Conservation (phyloP, 345 rosid genomes). For the Arabis alpina region DNA sequence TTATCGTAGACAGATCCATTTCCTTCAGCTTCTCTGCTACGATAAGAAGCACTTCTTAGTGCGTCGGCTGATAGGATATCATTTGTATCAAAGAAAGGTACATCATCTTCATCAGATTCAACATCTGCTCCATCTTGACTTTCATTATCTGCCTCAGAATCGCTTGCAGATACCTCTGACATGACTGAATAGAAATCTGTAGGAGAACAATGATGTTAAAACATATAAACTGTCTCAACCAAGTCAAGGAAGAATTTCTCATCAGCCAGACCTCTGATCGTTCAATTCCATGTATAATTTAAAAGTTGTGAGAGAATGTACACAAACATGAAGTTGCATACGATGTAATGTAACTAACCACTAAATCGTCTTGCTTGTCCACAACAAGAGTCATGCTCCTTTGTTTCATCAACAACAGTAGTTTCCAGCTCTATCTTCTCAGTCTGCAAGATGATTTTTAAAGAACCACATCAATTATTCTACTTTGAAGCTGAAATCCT, state of each 20-base stretch:
- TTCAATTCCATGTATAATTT: background rate
- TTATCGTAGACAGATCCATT: constrained; percentile 60
- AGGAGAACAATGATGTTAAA: constrained; percentile 36
- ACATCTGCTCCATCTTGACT: constrained; percentile 90
- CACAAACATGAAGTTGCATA: constrained; percentile 16
- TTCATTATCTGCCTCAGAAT: constrained; percentile 87
- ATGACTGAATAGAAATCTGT: constrained; percentile 98
- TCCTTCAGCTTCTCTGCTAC: constrained; percentile 73
- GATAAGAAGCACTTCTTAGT: constrained; percentile 87
- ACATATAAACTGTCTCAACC: constrained; percentile 15
- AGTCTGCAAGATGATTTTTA: constrained; percentile 56
- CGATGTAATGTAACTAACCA: constrained; percentile 61
- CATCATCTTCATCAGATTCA: constrained; percentile 93
- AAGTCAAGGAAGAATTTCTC: constrained; percentile 18
- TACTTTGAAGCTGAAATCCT: constrained; percentile 13
- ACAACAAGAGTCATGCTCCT: constrained; percentile 86
- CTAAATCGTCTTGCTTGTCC: constrained; percentile 92
- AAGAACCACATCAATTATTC: background rate
- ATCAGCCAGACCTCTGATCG: constrained; percentile 8
- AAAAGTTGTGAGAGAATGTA: background rate
- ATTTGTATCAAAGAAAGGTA: constrained; percentile 76
- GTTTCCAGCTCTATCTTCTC: constrained; percentile 98
- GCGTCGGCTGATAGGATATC: constrained; percentile 87
- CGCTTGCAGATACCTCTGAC: constrained; percentile 93
- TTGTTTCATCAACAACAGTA: constrained; percentile 97